Evolutionary conservation across 257 asterid species (phyloP), one percentile per base, ranked within the genome.

Genomic region (Ilex asprella): DNA sequence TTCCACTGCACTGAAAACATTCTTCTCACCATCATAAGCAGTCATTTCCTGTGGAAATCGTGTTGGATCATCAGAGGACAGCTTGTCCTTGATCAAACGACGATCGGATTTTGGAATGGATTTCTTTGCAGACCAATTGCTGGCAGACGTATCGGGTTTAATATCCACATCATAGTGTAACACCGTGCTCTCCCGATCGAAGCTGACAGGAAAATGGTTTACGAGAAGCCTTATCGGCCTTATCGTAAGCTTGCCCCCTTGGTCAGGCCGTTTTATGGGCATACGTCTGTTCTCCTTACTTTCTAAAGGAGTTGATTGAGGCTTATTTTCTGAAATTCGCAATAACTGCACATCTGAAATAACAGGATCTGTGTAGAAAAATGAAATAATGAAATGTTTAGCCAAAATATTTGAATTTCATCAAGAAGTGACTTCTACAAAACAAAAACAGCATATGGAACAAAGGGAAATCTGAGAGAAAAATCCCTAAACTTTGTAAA

Each of bases 1-100:
- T 58, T 2, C 16, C 14, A 76, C 82, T 5, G 75, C 72, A 57
- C 97, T 89, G 71, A 76, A 86, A 16, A 89, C 65, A 62, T 72
- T 89, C 74, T 82, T 89, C 11, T 71, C 87, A 16, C 93, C 93
- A 10, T 89, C 97, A 72, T 73, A 84, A 21, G 81, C 82, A 4
- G 78, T 67, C 64, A 46, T 72, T 5, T 73, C 43, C 16, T 65
- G 30, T 7, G 92, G 95, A 70, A 84, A 84, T 0, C 5, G 39
- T 1, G 5, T 11, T 30, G 64, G 59, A 9, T 67, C 10, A 58
- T 70, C 82, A 2, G 79, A 31, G 6, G 75, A 79, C 7, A 80
- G 58, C 64, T 70, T 66, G 39, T 84, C 81, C 60, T 70, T 76
- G 39, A 89, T 79, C 61, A 72, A 60, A 2, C 65, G 71, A 69